A percentile compares a stretch with the other conserved stretches of the same genome.
These are phyloP conservation scores for Pseudonitzschia pungens DNA, from an alignment of 108 stramenopile species.

Conservation along the genomic window DNA sequence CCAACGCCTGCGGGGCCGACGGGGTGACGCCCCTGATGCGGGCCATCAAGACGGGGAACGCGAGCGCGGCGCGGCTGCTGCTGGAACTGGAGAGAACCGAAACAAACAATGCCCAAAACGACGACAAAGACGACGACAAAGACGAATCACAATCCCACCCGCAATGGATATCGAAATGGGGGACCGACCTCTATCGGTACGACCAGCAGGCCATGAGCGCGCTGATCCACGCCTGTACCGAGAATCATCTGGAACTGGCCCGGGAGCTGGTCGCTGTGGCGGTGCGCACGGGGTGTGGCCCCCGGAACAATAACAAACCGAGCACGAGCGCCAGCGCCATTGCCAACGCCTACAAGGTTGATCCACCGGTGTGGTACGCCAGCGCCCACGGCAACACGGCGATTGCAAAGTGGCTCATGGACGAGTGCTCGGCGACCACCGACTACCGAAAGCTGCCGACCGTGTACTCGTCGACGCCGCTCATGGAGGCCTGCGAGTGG, in stretches of 20 bases:
- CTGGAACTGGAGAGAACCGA: background rate
- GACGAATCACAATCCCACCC: background rate
- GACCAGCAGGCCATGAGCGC: slow-evolving; percentile 39
- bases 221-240: slow-evolving; percentile 30
- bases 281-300: no score
- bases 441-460: slow-evolving; percentile 23
- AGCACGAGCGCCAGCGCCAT: background rate
- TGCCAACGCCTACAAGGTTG: slow-evolving; percentile 29
- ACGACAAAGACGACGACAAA: no score
- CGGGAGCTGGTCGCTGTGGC: background rate
- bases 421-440: slow-evolving; percentile 7
- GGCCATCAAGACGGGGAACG: slow-evolving; percentile 8
- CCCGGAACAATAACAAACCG: no score
- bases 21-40: slow-evolving; percentile 26
- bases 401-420: slow-evolving; percentile 10
- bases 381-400: slow-evolving; percentile 19
- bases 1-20: slow-evolving; percentile 15
- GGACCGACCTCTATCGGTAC: slow-evolving; percentile 13
- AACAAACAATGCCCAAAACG: no score
- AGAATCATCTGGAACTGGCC: background rate
- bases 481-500: slow-evolving; percentile 35
- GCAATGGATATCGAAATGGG: background rate
- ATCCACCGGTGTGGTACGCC: slow-evolving; percentile 32
- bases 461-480: slow-evolving; percentile 26
- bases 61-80: background rate